Percentiles rank a stretch among this genome's conserved stretches.
phyloP scores from a whole-genome alignment of 306 rosid genomes.

The Cucurbita ficifolia region DNA sequence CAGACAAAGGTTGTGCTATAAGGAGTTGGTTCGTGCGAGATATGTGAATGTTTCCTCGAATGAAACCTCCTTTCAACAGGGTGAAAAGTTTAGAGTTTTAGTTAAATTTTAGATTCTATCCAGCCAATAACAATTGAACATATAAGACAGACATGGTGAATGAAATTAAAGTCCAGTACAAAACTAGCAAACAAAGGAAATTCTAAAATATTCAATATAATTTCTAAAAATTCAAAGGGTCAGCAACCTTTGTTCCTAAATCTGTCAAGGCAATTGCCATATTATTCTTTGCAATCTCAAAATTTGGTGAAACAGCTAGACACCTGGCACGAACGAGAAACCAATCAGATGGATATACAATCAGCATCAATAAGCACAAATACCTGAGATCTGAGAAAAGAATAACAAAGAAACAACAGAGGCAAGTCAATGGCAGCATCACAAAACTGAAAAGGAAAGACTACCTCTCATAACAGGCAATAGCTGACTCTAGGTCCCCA shows the following conservation, averaged over 20 bases:
- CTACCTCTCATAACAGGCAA: slow-evolving; percentile 98
- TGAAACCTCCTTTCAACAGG: not conserved
- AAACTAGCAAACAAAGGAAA: slow-evolving; percentile 1
- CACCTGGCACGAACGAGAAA: slow-evolving; percentile 49
- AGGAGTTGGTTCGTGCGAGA: no score
- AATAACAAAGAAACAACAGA: not conserved
- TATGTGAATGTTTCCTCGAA: no score
- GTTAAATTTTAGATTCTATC: not conserved
- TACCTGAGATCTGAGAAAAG: not conserved
- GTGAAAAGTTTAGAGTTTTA: not conserved
- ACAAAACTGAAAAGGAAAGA: not conserved
- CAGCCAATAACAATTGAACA: not conserved
- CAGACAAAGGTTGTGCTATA: no score
- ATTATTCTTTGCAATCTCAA: slow-evolving; percentile 96
- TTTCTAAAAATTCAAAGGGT: not conserved
- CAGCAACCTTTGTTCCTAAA: slow-evolving; percentile 85
- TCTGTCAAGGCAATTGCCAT: slow-evolving; percentile 99
- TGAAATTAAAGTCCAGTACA: slow-evolving; percentile 1
- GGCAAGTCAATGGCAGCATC: not conserved
- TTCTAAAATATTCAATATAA: not conserved
- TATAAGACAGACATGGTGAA: not conserved
- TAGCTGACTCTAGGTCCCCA: slow-evolving; percentile 87
- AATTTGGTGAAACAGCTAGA: slow-evolving; percentile 92
- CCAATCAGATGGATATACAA: slow-evolving; percentile 3
- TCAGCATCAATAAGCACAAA: not conserved